These are phyloP conservation scores for Millerozyma acaciae DNA, from an alignment of 805 yeast species.

Conservation along the genomic window DNA sequence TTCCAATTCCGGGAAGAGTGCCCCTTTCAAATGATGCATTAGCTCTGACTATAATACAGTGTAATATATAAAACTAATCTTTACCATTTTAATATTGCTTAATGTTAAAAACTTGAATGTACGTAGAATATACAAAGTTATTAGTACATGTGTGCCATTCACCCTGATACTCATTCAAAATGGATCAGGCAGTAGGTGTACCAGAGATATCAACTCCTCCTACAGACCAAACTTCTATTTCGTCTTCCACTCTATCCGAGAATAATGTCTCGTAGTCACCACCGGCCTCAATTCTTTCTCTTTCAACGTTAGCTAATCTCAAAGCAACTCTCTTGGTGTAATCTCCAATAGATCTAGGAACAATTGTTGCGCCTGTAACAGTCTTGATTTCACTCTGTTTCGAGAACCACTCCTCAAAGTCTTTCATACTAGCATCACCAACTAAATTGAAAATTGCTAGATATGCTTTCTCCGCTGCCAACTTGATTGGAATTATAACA, in stretches of 20 bases:
- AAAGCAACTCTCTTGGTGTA: slow-evolving; percentile 87
- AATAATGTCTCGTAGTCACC: slow-evolving; percentile 85
- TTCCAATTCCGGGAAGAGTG: slow-evolving; percentile 17
- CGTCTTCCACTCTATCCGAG: slow-evolving; percentile 84
- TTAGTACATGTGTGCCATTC: no score
- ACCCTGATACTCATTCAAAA: no score
- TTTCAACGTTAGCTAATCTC: slow-evolving; percentile 79
- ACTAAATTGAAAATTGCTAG: slow-evolving; percentile 68
- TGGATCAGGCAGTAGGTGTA: no score
- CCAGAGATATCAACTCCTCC: slow-evolving; percentile 61
- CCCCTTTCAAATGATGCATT: no score
- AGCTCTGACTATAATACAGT: no score
- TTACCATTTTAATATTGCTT: no score
- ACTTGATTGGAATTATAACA: slow-evolving; percentile 81
- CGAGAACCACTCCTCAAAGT: slow-evolving; percentile 65
- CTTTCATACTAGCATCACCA: slow-evolving; percentile 52
- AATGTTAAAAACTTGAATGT: no score
- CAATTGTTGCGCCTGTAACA: slow-evolving; percentile 46
- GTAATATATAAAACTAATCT: no score
- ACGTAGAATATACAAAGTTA: no score
- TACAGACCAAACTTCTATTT: slow-evolving; percentile 82
- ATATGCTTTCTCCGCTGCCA: slow-evolving; percentile 92
- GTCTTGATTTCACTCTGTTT: slow-evolving; percentile 32
- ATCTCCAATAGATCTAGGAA: slow-evolving; percentile 75
- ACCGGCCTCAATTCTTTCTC: slow-evolving; percentile 84